A percentile compares a stretch with the other conserved stretches of the same genome.
Conservation (phyloP, 2,329 filamentous ascomycete genomes). For the Coniochaeta sp. region DNA sequence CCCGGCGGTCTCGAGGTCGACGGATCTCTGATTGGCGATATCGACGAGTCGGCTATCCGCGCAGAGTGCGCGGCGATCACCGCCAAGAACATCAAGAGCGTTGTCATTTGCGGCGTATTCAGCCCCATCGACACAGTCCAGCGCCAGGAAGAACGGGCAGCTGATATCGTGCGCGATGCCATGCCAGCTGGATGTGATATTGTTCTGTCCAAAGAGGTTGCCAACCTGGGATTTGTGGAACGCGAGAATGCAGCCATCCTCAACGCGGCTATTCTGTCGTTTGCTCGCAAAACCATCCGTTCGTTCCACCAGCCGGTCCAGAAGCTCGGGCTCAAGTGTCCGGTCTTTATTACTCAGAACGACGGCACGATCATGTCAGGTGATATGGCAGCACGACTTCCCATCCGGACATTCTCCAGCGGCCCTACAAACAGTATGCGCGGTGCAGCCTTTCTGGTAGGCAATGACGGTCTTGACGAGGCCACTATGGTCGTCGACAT, state of each 20-base stretch:
- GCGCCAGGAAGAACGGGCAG: conserved; percentile 40
- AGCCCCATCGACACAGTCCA: conserved; percentile 43
- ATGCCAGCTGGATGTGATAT: conserved; percentile 31
- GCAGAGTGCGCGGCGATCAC: conserved; percentile 29
- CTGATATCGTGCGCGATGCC: conserved; percentile 30
- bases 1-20: conserved; percentile 46
- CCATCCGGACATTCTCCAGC: conserved; percentile 55
- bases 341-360: conserved; percentile 56
- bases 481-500: conserved; percentile 57
- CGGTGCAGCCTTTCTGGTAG: conserved; percentile 53
- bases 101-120: conserved; percentile 44
- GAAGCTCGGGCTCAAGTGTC: conserved; percentile 40
- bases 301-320: conserved; percentile 46
- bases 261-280: conserved; percentile 53
- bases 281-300: conserved; percentile 48
- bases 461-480: conserved; percentile 23
- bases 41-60: conserved; percentile 33
- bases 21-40: conserved; percentile 35
- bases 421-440: conserved; percentile 59
- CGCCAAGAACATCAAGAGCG: conserved; percentile 33
- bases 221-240: conserved; percentile 48
- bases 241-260: conserved; percentile 59
- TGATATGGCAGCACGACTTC: conserved; percentile 43
- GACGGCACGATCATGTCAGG: conserved; percentile 54
- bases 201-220: conserved; percentile 43